A percentile compares a stretch with the other conserved stretches of the same genome.
These are phyloP conservation scores for Rauvolfia tetraphylla DNA, from an alignment of 257 asterid genomes.

Conservation along the genomic window DNA sequence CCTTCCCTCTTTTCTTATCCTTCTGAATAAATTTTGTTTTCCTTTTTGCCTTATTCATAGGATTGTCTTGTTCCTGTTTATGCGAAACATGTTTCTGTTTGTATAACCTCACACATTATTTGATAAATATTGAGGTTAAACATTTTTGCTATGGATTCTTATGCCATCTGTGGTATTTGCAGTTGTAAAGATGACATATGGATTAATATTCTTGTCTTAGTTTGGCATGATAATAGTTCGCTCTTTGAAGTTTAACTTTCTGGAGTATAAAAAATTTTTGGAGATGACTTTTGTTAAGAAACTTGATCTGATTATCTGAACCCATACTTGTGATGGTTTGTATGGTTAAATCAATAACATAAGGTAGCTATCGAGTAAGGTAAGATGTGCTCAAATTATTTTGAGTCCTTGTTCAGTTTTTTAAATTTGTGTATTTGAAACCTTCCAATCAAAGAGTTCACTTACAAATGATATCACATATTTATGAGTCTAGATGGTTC, in stretches of 20 bases:
- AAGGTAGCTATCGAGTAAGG: neutral
- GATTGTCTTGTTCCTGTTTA: neutral
- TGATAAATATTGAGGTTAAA: neutral
- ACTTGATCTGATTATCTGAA: neutral
- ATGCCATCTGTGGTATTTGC: neutral
- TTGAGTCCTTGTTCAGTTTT: neutral
- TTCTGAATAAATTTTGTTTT: neutral
- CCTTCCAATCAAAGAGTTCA: neutral
- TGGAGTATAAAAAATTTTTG: neutral
- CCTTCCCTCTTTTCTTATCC: too few relatives aligned
- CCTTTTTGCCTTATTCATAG: neutral
- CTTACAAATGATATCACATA: neutral
- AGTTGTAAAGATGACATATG: neutral
- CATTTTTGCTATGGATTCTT: neutral
- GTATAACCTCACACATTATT: neutral
- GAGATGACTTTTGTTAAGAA: neutral
- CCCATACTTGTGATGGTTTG: neutral
- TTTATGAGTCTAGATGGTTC: neutral
- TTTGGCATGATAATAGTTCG: neutral
- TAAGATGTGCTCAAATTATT: neutral
- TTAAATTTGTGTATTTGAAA: neutral
- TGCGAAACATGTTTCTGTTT: neutral
- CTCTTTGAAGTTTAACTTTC: neutral
- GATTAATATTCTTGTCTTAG: neutral
- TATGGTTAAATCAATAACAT: neutral